Conservation (phyloP, 371 early-diverging fungal species). For the Mucor indicus region DNA sequence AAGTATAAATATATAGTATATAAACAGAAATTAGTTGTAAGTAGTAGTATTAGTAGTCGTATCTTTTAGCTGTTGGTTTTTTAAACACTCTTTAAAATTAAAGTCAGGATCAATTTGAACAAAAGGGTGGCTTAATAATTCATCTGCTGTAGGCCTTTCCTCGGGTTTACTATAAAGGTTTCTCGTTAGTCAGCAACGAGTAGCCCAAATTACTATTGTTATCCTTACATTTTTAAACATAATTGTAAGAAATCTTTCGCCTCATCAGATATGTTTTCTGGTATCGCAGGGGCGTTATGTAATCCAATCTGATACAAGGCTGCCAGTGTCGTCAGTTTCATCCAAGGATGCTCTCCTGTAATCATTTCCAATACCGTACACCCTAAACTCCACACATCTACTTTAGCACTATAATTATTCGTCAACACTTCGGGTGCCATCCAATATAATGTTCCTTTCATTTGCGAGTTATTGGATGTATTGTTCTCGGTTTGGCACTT, state of each 20-base stretch:
- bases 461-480: constrained; percentile 9
- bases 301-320: constrained; percentile 83
- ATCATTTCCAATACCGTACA: constrained; percentile 96
- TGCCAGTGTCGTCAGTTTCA: constrained; percentile 78
- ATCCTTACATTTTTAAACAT: constrained; percentile 64
- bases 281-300: constrained; percentile 72
- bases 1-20: background rate
- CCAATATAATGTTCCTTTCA: constrained; percentile 61
- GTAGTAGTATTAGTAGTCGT: no score
- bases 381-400: constrained; percentile 88
- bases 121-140: constrained; percentile 54
- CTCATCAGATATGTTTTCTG: constrained; percentile 56
- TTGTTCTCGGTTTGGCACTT: constrained; percentile 47
- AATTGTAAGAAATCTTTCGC: constrained; percentile 71
- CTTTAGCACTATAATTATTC: constrained; percentile 75
- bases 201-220: background rate
- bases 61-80: constrained; percentile 3
- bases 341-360: constrained; percentile 91
- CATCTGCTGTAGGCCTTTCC: constrained; percentile 56
- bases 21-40: background rate
- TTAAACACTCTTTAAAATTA: constrained; percentile 37
- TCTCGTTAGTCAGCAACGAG: background rate
- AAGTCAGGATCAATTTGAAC: constrained; percentile 37
- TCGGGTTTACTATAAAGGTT: constrained; percentile 44
- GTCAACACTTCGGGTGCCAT: constrained; percentile 92